phyloP scores from a whole-genome alignment of 139 green algal species.

The Micromonas commoda region DNA sequence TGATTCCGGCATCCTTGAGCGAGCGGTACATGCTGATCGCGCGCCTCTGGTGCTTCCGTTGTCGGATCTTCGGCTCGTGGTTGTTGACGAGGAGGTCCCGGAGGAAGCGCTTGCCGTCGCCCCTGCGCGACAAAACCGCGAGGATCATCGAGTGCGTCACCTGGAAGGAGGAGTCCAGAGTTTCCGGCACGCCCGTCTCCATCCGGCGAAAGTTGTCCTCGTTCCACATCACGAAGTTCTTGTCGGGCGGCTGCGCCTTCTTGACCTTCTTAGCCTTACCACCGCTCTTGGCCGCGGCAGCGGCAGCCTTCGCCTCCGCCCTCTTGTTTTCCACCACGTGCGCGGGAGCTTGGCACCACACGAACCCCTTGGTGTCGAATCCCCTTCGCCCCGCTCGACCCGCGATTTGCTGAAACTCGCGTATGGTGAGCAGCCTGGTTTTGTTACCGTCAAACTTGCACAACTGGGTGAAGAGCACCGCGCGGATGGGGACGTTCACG shows the following conservation, averaged over 20 bases:
- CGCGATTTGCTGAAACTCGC: neutral
- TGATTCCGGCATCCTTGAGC: neutral
- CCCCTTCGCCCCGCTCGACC: conserved; percentile 36
- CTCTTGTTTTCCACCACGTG: neutral
- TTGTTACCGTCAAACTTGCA: conserved; percentile 18
- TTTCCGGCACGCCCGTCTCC: neutral
- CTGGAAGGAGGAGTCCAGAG: neutral
- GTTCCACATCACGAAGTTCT: neutral
- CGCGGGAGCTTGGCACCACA: conserved; percentile 7
- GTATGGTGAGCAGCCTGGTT: neutral
- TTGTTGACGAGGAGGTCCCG: neutral
- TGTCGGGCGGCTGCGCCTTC: neutral
- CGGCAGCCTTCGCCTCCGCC: neutral
- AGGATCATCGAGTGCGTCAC: neutral
- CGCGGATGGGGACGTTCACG: conserved; percentile 95
- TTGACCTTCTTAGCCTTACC: neutral
- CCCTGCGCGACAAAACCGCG: neutral
- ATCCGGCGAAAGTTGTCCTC: neutral
- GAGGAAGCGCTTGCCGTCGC: neutral
- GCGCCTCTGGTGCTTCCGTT: neutral
- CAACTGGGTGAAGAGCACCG: conserved; percentile 35
- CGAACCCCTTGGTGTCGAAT: conserved; percentile 30
- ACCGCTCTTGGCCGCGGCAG: neutral
- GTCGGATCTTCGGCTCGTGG: neutral
- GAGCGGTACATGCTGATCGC: neutral